These are phyloP conservation scores for Anisogramma anomala DNA, from an alignment of 2,329 filamentous ascomycete genomes.

Conservation along the genomic window DNA sequence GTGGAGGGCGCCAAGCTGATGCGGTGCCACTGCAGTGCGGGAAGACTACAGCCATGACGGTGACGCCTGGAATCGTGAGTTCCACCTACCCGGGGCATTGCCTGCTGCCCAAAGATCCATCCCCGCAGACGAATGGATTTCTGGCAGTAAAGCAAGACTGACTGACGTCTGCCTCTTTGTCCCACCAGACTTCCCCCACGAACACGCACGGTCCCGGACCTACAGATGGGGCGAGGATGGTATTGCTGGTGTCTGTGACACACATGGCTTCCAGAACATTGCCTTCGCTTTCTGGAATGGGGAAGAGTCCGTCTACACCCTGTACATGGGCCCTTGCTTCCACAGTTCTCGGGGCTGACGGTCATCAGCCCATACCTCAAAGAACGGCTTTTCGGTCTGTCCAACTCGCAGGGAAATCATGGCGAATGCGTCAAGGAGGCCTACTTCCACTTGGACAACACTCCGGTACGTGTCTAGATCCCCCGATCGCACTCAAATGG, in stretches of 20 bases:
- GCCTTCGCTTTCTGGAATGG: conserved; percentile 97
- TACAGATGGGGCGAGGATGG: conserved; percentile 97
- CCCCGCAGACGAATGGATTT: conserved; percentile 14
- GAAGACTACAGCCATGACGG: conserved; percentile 87
- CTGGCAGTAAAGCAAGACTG: conserved; percentile 10
- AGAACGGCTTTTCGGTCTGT: conserved; percentile 86
- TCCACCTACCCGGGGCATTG: conserved; percentile 1
- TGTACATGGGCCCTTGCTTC: conserved; percentile 9
- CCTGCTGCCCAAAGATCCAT: conserved; percentile 3
- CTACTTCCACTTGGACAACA: conserved; percentile 94
- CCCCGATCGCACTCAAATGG: neutral
- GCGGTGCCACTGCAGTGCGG: conserved; percentile 45
- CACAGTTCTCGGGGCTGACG: conserved; percentile 27
- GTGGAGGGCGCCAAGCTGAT: conserved; percentile 1
- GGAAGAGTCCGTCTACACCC: conserved; percentile 56
- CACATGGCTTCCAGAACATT: conserved; percentile 83
- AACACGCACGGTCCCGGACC: conserved; percentile 75
- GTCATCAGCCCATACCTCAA: conserved; percentile 70
- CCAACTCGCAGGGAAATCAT: conserved; percentile 94
- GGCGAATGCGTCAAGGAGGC: conserved; percentile 95
- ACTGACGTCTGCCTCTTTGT: conserved; percentile 9
- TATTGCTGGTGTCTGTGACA: conserved; percentile 87
- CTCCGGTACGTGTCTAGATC: conserved; percentile 44
- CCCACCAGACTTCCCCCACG: conserved; percentile 80
- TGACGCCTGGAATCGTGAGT: conserved; percentile 90